Conservation (phyloP, 805 yeast species). For the Yamadazyma endophytica region DNA sequence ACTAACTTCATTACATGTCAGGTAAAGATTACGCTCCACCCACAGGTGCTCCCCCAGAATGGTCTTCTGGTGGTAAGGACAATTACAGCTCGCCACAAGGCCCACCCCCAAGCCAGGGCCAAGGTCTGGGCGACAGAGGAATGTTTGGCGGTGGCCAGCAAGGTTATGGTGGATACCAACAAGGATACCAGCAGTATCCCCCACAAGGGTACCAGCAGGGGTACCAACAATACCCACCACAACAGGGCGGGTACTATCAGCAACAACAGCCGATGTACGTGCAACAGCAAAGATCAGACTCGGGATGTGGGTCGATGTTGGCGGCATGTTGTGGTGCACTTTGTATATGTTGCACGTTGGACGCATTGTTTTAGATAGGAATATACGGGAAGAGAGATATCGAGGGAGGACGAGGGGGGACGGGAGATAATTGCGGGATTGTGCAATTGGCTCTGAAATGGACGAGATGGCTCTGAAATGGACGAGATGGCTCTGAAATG, state of each 20-base stretch:
- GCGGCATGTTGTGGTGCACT: constrained; percentile 41
- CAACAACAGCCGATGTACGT: constrained; percentile 45
- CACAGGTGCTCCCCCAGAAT: constrained; percentile 28
- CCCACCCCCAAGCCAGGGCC: constrained; percentile 14
- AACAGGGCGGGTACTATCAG: constrained; percentile 32
- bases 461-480: too few relatives aligned
- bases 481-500: too few relatives aligned
- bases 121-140: constrained; percentile 19
- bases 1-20: constrained; percentile 4
- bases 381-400: too few relatives aligned
- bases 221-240: constrained; percentile 17
- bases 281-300: constrained; percentile 31
- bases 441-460: too few relatives aligned
- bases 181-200: constrained; percentile 14
- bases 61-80: constrained; percentile 12
- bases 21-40: constrained; percentile 11
- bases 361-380: constrained; percentile 16
- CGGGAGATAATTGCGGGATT: too few relatives aligned
- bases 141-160: constrained; percentile 13
- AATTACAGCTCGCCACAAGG: constrained; percentile 21
- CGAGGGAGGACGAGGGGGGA: too few relatives aligned
- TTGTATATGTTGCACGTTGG: constrained; percentile 37
- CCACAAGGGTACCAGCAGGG: constrained; percentile 17
- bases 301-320: constrained; percentile 24
- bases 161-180: constrained; percentile 15